Base-by-base conservation (phyloP, 331 rosid genomes). In the Prunus yedoensis region DNA sequence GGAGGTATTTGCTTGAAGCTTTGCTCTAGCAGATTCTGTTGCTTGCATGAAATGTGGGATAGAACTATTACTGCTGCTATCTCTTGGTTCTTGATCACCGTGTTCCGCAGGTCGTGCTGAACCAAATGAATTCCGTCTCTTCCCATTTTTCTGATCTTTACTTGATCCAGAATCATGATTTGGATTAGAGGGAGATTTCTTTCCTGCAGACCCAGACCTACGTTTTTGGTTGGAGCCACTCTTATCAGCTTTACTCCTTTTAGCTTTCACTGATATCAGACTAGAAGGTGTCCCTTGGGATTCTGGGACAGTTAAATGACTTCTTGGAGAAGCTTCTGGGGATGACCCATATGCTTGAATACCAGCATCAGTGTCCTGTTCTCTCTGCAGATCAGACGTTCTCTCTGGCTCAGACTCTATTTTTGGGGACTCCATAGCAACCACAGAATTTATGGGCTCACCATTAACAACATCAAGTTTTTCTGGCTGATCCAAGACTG, bases 31-130 rank as follows among this genome's bases (percentile, higher is more conserved):
- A 32, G 97, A 92, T 81, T 95, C 91, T 4, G 99, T 95, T 50
- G 92, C 99, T 88, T 89, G 97, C 99, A 95, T 95, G 84, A 95
- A 95, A 76, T 49, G 97, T 32, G 99, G 99, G 79, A 92, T 17
- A 63, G 91, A 80, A 76, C 28, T 85, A 25, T 86, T 89, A 76
- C 71, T 74, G 74, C 73, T 78, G 83, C 88, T 83, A 67, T 90
- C 93, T 79, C 81, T 76, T 15, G 92, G 82, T 68, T 92, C 99
- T 82, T 90, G 90, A 66, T 89, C 97, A 70, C 45, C 35, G 1
- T 88, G 79, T 72, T 92, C 97, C 0, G 3, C 68, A 8, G 96
- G 83, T 77, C 68, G 90, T 68, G 81, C 79, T 11, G 89, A 85
- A 75, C 91, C 97, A 76, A 90, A 83, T 72, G 99, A 95, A 79